Percentiles rank a stretch among this genome's conserved stretches.
These are phyloP conservation scores for Nothophoma quercina DNA, from an alignment of 2,329 filamentous ascomycete species.

Conservation along the genomic window DNA sequence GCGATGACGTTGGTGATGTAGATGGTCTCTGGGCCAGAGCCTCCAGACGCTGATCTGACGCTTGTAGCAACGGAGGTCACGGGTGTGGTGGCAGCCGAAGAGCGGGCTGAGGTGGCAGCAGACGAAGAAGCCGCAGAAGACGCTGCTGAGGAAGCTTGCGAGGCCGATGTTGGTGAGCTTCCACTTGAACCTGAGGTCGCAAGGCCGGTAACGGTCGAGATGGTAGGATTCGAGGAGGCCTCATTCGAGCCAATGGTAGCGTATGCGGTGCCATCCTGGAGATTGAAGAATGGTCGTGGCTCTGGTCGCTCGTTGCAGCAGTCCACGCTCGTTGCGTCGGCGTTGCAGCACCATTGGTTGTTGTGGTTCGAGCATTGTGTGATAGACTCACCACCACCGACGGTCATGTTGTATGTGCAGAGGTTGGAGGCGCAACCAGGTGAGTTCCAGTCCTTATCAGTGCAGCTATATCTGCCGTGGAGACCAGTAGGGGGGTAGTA, in stretches of 20 bases:
- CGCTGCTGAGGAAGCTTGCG: conserved; percentile 13
- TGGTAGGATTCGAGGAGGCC: conserved; percentile 25
- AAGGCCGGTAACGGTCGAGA: conserved; percentile 39
- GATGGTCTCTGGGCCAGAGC: conserved; percentile 34
- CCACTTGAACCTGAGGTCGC: conserved; percentile 24
- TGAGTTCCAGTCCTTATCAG: conserved; percentile 44
- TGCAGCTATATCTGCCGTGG: conserved; percentile 47
- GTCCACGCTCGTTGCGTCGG: conserved; percentile 34
- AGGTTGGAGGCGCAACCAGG: conserved; percentile 43
- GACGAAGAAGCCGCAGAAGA: conserved; percentile 11
- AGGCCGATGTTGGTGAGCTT: conserved; percentile 22
- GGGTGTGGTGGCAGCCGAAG: conserved; percentile 21
- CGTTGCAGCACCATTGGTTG: conserved; percentile 49
- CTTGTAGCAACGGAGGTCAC: conserved; percentile 36
- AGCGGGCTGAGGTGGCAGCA: neutral
- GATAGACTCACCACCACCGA: conserved; percentile 41
- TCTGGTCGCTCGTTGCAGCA: conserved; percentile 43
- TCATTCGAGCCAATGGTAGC: conserved; percentile 40
- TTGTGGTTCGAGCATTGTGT: conserved; percentile 43
- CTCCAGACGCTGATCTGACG: conserved; percentile 31
- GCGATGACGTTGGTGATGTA: conserved; percentile 30
- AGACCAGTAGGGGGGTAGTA: conserved; percentile 36
- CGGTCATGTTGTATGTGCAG: conserved; percentile 41
- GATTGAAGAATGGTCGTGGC: conserved; percentile 44
- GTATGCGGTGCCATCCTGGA: conserved; percentile 41